phyloP scores from a whole-genome alignment of 2,329 filamentous ascomycete species.

The Orbilia blumenaviensis region DNA sequence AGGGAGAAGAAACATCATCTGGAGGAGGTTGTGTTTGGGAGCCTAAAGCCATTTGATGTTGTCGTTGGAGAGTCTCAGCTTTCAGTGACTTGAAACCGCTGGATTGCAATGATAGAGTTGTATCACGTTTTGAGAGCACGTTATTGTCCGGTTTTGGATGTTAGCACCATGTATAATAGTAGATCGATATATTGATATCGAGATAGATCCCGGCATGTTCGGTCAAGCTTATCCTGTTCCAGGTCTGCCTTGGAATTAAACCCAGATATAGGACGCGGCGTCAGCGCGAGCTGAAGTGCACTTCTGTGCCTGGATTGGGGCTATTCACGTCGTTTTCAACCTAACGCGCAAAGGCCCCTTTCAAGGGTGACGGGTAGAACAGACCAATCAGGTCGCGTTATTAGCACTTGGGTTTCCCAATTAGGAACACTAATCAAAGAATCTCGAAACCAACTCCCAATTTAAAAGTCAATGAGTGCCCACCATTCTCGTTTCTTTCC shows the following conservation, averaged over 20 bases:
- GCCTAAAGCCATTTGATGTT: not conserved
- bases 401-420: conserved; percentile 34
- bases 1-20: not conserved
- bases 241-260: conserved; percentile 6
- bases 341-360: conserved; percentile 19
- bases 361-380: not conserved
- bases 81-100: too few relatives aligned
- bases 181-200: not conserved
- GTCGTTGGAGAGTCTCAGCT: not conserved
- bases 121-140: too few relatives aligned
- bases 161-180: not conserved
- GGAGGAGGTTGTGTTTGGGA: conserved; percentile 1
- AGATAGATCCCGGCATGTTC: not conserved
- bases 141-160: too few relatives aligned
- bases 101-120: too few relatives aligned
- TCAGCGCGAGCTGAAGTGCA: conserved; percentile 36
- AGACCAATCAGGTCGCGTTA: conserved; percentile 40
- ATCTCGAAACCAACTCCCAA: conserved; percentile 8
- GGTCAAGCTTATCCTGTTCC: not conserved
- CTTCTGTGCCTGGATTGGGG: conserved; percentile 21
- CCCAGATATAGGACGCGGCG: conserved; percentile 6
- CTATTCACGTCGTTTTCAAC: conserved; percentile 1
- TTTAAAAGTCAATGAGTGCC: conserved; percentile 6
- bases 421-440: conserved; percentile 33
- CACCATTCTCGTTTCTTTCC: not conserved